Evolutionary conservation across 495 filamentous ascomycete genomes (phyloP), one percentile per base, ranked within the genome.

Genomic region (Aspergillus indologenus): DNA sequence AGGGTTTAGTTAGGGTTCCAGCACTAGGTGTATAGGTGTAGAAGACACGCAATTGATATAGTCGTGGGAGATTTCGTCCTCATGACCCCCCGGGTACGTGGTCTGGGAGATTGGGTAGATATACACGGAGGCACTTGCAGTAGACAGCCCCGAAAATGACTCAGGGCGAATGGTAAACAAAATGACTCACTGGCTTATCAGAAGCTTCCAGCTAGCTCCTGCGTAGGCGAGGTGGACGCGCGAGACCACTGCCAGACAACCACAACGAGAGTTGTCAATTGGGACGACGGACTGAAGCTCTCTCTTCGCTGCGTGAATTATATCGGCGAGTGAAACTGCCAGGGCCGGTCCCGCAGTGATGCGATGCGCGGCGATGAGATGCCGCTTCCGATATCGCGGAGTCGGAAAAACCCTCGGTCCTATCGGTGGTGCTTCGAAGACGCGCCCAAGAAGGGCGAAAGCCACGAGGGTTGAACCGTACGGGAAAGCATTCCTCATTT

Each of bases 381-480:
- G 45, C 52, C 61, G 56, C 67, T 64, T 40, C 59, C 58, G 66
- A 61, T 67, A 66, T 62, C 63, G 66, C 72, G 68, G 71, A 34
- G 48, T 61, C 73, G 73, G 71, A 73, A 67, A 75, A 73, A 73
- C 62, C 58, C 43, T 67, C 60, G 61, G 59, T 63, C 63, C 60
- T 50, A 46, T n/a, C 5, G 17, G 54, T 50, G 56, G 62, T 60
- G 65, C 67, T 64, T 60, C 26, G 26, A 29, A 66, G 57, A 49
- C 61, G 57, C 61, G 63, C 44, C 34, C 45, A 56, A n/a, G n/a
- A n/a, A n/a, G 56, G 29, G 52, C 19, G 18, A 58, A 59, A 58
- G 56, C 45, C 48, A 54, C 45, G 22, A 48, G 40, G 50, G 23
- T 18, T 26, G 46, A 29, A 42, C 46, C 6, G 20, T n/a, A 22